These are phyloP conservation scores for Saccharata proteae DNA, from an alignment of 2,329 filamentous ascomycete species.

Conservation along the genomic window DNA sequence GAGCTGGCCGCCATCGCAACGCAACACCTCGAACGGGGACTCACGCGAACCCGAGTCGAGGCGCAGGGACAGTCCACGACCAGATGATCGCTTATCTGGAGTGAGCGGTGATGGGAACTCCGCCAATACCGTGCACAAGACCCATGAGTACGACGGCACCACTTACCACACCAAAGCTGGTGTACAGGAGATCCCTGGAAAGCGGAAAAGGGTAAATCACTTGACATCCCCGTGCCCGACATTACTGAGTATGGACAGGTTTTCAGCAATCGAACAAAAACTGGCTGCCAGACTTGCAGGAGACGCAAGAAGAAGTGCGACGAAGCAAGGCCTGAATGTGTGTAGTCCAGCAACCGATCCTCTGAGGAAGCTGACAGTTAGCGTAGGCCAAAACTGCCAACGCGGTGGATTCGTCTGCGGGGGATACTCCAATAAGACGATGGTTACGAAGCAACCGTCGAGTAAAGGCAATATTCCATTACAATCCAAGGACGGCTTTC, in stretches of 20 bases:
- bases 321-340: slow-evolving; percentile 85
- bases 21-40: no score
- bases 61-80: no score
- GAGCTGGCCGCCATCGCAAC: no score
- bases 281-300: slow-evolving; percentile 84
- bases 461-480: slow-evolving; percentile 55
- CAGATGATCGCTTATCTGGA: no score
- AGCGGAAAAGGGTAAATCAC: slow-evolving; percentile 33
- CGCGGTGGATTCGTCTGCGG: slow-evolving; percentile 84
- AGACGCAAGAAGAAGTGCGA: slow-evolving; percentile 97
- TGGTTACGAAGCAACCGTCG: slow-evolving; percentile 68
- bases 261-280: slow-evolving; percentile 69
- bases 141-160: slow-evolving; percentile 13
- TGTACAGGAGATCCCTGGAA: slow-evolving; percentile 36
- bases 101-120: no score
- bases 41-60: no score
- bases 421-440: slow-evolving; percentile 71
- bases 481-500: slow-evolving; percentile 61
- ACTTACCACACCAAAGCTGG: slow-evolving; percentile 26
- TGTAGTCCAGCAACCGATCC: slow-evolving; percentile 25
- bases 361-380: background rate
- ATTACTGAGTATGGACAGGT: slow-evolving; percentile 10
- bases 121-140: slow-evolving; percentile 1
- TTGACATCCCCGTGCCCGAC: slow-evolving; percentile 32
- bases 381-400: slow-evolving; percentile 70